phyloP scores from a whole-genome alignment of 2,329 filamentous ascomycete species.

The Alternaria novae-zelandiae region DNA sequence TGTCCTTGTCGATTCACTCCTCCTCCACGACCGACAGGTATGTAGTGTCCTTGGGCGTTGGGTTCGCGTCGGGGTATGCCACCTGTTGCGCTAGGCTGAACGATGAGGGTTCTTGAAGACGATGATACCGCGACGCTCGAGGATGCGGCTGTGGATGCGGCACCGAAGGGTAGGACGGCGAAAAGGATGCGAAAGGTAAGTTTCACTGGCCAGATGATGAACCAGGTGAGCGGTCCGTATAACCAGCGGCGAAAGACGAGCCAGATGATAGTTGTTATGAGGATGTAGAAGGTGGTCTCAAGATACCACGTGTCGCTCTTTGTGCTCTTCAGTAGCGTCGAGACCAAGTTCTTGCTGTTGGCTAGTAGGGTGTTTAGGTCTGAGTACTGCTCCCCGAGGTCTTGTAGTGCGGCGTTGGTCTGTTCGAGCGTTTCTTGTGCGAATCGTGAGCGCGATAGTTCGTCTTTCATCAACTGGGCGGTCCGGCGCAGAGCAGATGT shows the following conservation, averaged over 20 bases:
- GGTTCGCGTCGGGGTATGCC: constrained; percentile 41
- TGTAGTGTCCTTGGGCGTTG: constrained; percentile 42
- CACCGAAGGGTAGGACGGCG: constrained; percentile 62
- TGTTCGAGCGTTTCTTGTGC: constrained; percentile 87
- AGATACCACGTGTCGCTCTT: constrained; percentile 99
- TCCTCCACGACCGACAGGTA: constrained; percentile 60
- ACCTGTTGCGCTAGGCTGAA: constrained; percentile 54
- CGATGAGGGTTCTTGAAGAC: constrained; percentile 47
- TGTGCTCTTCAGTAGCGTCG: constrained; percentile 80
- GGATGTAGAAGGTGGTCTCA: constrained; percentile 84
- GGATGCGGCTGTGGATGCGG: constrained; percentile 28
- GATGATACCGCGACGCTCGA: constrained; percentile 23
- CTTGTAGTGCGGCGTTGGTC: constrained; percentile 80
- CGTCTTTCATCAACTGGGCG: constrained; percentile 82
- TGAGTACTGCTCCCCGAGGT: constrained; percentile 81
- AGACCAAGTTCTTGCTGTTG: constrained; percentile 75
- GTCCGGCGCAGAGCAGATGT: constrained; percentile 83
- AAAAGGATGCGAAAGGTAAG: constrained; percentile 66
- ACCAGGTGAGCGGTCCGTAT: constrained; percentile 90
- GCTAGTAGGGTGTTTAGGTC: constrained; percentile 78
- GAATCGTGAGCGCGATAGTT: constrained; percentile 86
- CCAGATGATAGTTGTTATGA: constrained; percentile 80
- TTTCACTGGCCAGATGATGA: constrained; percentile 82
- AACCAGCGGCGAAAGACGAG: constrained; percentile 82
- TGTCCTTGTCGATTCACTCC: constrained; percentile 51